Evolutionary conservation across 1,284 basidiomycete genomes (phyloP), one percentile per base, ranked within the genome.

Genomic region (Schizophyllum commune): DNA sequence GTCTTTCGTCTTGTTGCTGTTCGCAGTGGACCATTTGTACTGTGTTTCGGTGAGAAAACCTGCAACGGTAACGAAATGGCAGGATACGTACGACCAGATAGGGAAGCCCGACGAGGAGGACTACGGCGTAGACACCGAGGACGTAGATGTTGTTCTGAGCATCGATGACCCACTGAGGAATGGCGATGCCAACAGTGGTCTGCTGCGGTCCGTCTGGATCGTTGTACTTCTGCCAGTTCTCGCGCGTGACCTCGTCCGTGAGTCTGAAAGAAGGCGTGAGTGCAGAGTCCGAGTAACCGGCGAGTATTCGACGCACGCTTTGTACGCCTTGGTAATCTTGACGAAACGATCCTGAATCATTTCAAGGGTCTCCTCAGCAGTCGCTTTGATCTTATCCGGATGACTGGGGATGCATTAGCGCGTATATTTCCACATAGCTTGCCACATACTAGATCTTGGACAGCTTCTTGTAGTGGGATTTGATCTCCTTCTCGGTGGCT

Each of bases 131-230:
- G 8, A 86, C 77, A 32, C 88, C 91, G 52, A 99, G 82, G 0
- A 99, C 93, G 83, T 89, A 96, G 51, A 92, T 83, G 65, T 91
- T 94, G 77, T 98, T 97, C 70, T 93, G 85, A 57, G 90, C 86
- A 70, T 96, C 94, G 60, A 99, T 83, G 62, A 99, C 87, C 94
- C 96, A 98, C 58, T 86, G 83, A 0, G 97, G 97, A 17, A 99
- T 81, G 0, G 97, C 97, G 68, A 99, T 97, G 63, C 96, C 96
- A 84, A 96, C 94, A 56, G 91, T 89, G 62, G 96, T 83, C 71
- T 96, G 93, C 74, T 98, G 94, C 39, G 94, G 90, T 13, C 97
- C 97, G 73, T 99, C 97, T 0, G 97, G 97, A 71, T 99, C 92
- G 4, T 96, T 96, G 69, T 94, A 98, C 57, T 90, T 80, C 69